phyloP scores from a whole-genome alignment of 768 basidiomycete species.

The Kwoniella pini region DNA sequence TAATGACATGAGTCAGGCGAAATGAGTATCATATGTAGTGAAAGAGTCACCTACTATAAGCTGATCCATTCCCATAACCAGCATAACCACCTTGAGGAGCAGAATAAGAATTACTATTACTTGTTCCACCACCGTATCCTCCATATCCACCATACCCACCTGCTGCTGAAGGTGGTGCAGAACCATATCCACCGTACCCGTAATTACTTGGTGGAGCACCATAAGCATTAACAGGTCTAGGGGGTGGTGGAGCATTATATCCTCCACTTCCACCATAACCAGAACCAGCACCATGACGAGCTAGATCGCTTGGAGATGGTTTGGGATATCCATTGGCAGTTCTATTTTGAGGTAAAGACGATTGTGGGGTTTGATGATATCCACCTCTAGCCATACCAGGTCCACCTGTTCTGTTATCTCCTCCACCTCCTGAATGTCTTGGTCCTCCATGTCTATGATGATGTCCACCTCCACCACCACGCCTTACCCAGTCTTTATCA shows the following conservation, averaged over 20 bases:
- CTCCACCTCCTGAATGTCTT: slow-evolving; percentile 22
- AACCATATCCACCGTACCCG: slow-evolving; percentile 18
- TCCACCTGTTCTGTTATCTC: slow-evolving; percentile 23
- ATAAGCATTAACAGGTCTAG: slow-evolving; percentile 11
- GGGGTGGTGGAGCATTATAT: slow-evolving; percentile 46
- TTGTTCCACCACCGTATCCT: slow-evolving; percentile 3
- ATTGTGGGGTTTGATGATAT: slow-evolving; percentile 16
- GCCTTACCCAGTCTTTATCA: slow-evolving; percentile 71
- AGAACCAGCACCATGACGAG: slow-evolving; percentile 22
- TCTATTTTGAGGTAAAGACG: background rate
- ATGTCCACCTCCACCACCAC: slow-evolving; percentile 45
- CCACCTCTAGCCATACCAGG: slow-evolving; percentile 30
- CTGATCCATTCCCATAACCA: slow-evolving; percentile 20
- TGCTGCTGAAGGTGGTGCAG: background rate
- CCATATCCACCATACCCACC: slow-evolving; percentile 4
- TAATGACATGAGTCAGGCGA: background rate
- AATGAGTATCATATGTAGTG: too few species aligned
- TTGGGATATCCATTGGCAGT: slow-evolving; percentile 18
- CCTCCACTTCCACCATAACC: too few species aligned
- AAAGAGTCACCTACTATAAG: slow-evolving; percentile 12
- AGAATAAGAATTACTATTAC: slow-evolving; percentile 7
- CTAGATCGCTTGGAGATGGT: slow-evolving; percentile 3
- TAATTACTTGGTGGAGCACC: slow-evolving; percentile 29
- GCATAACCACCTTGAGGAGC: slow-evolving; percentile 32
- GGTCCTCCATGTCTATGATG: slow-evolving; percentile 31